Conservation (phyloP, 169 alveolate species). For the Eimeria maxima region DNA sequence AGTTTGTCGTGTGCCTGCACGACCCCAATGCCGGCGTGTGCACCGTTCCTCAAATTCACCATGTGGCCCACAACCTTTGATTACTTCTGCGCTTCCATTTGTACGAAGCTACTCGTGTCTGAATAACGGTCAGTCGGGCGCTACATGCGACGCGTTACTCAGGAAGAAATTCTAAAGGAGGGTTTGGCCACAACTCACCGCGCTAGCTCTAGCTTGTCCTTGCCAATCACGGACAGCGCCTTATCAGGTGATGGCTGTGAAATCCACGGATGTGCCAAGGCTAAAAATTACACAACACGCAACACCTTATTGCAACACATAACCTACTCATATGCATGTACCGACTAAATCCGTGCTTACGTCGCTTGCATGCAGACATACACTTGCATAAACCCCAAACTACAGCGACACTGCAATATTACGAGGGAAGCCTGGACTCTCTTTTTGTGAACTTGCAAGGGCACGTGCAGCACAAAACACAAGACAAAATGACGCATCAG, state of each 20-base stretch:
- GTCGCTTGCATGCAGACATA: background rate
- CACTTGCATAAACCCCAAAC: background rate
- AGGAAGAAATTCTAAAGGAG: too few relatives aligned
- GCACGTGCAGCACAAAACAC: background rate
- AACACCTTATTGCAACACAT: background rate
- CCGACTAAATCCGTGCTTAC: background rate
- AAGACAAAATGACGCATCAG: background rate
- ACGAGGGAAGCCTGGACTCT: background rate
- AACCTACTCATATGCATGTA: background rate
- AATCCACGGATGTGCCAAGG: slow-evolving; percentile 82
- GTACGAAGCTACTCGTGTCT: too few relatives aligned
- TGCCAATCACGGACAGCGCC: slow-evolving; percentile 76
- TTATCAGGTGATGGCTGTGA: slow-evolving; percentile 56
- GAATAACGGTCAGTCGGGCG: too few relatives aligned
- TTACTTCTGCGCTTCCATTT: too few relatives aligned
- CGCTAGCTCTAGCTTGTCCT: slow-evolving; percentile 74
- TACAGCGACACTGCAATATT: background rate
- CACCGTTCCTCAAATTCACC: too few relatives aligned
- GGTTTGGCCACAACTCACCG: slow-evolving; percentile 27
- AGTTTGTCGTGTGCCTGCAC: too few relatives aligned
- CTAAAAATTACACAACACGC: slow-evolving; percentile 34
- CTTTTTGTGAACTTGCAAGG: background rate
- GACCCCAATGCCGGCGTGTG: too few relatives aligned
- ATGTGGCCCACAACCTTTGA: too few relatives aligned
- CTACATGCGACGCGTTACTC: too few relatives aligned